phyloP scores from a whole-genome alignment of 2,329 filamentous ascomycete genomes.

The Pseudogymnoascus sp. region DNA sequence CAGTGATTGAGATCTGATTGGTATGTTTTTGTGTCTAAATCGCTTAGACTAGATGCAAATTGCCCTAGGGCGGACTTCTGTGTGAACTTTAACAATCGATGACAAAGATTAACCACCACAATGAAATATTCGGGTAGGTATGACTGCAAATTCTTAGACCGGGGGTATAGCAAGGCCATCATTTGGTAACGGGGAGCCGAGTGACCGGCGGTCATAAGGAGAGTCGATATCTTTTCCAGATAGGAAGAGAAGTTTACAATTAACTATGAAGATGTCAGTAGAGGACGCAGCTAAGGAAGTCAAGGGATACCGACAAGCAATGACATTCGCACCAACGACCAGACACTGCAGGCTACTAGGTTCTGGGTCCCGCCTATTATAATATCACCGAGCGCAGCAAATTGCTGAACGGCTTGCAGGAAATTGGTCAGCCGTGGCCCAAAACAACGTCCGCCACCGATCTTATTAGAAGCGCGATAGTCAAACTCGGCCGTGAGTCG shows the following conservation, averaged over 20 bases:
- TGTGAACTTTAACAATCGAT: slow-evolving; percentile 28
- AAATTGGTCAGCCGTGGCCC: slow-evolving; percentile 37
- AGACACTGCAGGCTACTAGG: slow-evolving; percentile 38
- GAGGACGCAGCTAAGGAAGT: slow-evolving; percentile 11
- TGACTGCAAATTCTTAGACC: slow-evolving; percentile 31
- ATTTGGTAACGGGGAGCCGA: slow-evolving; percentile 34
- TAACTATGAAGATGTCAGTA: slow-evolving; percentile 23
- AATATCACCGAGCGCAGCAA: slow-evolving; percentile 36
- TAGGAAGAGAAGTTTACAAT: slow-evolving; percentile 28
- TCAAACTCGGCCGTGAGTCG: slow-evolving; percentile 35
- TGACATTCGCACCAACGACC: slow-evolving; percentile 37
- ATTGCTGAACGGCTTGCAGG: slow-evolving; percentile 36
- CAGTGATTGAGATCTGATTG: slow-evolving; percentile 30
- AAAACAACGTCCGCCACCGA: slow-evolving; percentile 26
- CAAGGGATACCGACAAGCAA: slow-evolving; percentile 30
- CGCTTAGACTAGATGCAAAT: slow-evolving; percentile 27
- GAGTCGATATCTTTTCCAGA: slow-evolving; percentile 33
- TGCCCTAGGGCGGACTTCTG: slow-evolving; percentile 29
- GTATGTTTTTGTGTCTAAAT: slow-evolving; percentile 27
- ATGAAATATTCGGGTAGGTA: slow-evolving; percentile 37
- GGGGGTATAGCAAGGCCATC: slow-evolving; percentile 34
- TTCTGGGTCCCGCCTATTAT: slow-evolving; percentile 39
- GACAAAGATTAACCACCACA: slow-evolving; percentile 34
- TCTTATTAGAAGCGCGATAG: slow-evolving; percentile 15
- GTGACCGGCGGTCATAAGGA: slow-evolving; percentile 37